phyloP scores from a whole-genome alignment of 805 yeast species.

The Candida xiaguanensis region DNA sequence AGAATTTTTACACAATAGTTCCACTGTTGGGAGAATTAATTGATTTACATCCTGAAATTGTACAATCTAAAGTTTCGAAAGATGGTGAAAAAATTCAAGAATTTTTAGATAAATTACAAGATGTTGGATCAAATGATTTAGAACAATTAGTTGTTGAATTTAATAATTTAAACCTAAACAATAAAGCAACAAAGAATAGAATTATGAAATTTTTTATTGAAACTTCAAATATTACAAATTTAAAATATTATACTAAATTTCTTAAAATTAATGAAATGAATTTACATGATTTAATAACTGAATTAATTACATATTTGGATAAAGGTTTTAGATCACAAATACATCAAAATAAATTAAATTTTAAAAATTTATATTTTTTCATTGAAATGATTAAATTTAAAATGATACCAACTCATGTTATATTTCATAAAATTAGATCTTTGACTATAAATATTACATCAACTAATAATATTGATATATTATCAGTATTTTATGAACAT shows the following conservation, averaged over 20 bases:
- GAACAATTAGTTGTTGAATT: slow-evolving; percentile 47
- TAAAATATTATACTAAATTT: slow-evolving; percentile 60
- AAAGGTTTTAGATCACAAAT: slow-evolving; percentile 59
- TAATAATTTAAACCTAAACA: slow-evolving; percentile 52
- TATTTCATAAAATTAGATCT: slow-evolving; percentile 68
- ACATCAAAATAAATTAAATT: slow-evolving; percentile 47
- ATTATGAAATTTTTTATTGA: slow-evolving; percentile 54
- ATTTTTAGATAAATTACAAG: slow-evolving; percentile 42
- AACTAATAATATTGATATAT: slow-evolving; percentile 62
- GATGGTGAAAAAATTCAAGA: slow-evolving; percentile 39
- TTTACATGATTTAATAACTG: slow-evolving; percentile 49
- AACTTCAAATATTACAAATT: slow-evolving; percentile 41
- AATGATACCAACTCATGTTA: slow-evolving; percentile 63
- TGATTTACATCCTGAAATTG: slow-evolving; percentile 11
- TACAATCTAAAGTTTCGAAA: slow-evolving; percentile 8
- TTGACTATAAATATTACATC: slow-evolving; percentile 50
- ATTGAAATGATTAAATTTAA: slow-evolving; percentile 75
- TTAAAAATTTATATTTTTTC: slow-evolving; percentile 58
- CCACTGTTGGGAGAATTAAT: slow-evolving; percentile 37
- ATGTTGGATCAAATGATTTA: slow-evolving; percentile 45
- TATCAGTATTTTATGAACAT: slow-evolving; percentile 67
- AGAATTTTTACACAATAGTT: slow-evolving; percentile 57
- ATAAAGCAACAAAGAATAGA: slow-evolving; percentile 68
- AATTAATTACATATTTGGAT: slow-evolving; percentile 54
- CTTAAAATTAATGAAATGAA: slow-evolving; percentile 53